Percentiles rank a stretch among this genome's conserved stretches.
phyloP scores from a whole-genome alignment of 108 stramenopile genomes.

The Hondaea fermentalgiana region DNA sequence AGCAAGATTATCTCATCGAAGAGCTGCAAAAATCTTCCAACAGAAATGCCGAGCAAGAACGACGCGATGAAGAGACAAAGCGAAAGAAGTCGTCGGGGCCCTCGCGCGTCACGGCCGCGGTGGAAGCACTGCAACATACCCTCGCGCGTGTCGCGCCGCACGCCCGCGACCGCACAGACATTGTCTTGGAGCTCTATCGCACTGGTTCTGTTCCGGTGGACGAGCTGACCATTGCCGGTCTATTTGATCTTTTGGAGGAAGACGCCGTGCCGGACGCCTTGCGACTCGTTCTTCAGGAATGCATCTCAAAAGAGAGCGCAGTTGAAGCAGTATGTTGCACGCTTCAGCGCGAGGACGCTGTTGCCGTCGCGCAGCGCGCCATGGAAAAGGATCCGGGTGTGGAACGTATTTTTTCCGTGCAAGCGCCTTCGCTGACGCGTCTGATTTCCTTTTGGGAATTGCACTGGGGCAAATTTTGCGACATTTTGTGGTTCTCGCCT shows the following conservation, averaged over 20 bases:
- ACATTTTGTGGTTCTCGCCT: neutral
- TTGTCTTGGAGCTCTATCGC: neutral
- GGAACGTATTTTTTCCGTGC: neutral
- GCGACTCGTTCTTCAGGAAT: neutral
- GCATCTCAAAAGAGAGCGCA: neutral
- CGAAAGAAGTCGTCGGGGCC: too few species aligned
- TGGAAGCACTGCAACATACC: neutral
- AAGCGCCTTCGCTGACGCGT: neutral
- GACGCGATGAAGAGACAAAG: neutral
- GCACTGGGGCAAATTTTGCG: neutral
- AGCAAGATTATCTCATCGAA: neutral
- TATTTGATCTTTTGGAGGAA: neutral
- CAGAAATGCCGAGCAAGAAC: neutral
- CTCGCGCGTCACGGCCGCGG: neutral
- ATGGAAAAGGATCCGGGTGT: neutral
- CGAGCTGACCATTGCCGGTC: neutral
- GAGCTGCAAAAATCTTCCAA: neutral
- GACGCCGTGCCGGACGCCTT: neutral
- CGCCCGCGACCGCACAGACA: neutral
- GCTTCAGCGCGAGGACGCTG: neutral
- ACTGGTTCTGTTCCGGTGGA: neutral
- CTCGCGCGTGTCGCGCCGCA: neutral
- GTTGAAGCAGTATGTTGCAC: neutral
- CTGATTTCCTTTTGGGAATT: constrained; percentile 6
- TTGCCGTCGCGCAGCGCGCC: neutral